Conservation (phyloP, 495 filamentous ascomycete species). For the Penicillium soppii region DNA sequence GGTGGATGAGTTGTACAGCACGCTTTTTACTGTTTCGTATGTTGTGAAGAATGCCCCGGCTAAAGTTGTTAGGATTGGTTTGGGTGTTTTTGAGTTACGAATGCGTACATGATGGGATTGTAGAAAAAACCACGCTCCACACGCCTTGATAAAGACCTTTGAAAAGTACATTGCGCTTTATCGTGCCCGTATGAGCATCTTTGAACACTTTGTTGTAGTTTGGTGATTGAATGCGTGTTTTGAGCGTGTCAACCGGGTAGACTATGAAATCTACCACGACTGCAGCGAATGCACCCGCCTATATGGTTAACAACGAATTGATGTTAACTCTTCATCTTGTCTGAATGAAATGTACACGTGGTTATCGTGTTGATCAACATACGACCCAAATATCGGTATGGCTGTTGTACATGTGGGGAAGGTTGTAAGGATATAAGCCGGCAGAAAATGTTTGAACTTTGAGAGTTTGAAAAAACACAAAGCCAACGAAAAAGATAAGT, state of each 20-base stretch:
- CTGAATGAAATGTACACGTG: too few species aligned
- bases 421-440: background rate
- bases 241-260: constrained; percentile 83
- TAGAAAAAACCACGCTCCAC: constrained; percentile 83
- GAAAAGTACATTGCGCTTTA: constrained; percentile 59
- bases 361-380: constrained; percentile 16
- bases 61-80: constrained; percentile 32
- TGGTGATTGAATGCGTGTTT: constrained; percentile 79
- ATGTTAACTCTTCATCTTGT: background rate
- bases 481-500: background rate
- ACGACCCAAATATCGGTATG: constrained; percentile 54
- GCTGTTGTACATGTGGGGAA: constrained; percentile 40
- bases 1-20: constrained; percentile 45
- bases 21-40: constrained; percentile 72
- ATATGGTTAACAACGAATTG: background rate
- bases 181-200: constrained; percentile 47
- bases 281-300: constrained; percentile 82
- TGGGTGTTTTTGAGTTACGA: background rate
- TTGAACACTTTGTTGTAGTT: constrained; percentile 65
- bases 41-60: constrained; percentile 88
- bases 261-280: constrained; percentile 77
- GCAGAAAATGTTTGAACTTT: too few species aligned
- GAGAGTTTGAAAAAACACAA: background rate
- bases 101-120: constrained; percentile 72
- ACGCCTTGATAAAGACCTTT: constrained; percentile 84